A percentile compares a stretch with the other conserved stretches of the same genome.
Evolutionary conservation across 768 basidiomycete genomes (phyloP).

Genomic region (Mycena capillaripes): DNA sequence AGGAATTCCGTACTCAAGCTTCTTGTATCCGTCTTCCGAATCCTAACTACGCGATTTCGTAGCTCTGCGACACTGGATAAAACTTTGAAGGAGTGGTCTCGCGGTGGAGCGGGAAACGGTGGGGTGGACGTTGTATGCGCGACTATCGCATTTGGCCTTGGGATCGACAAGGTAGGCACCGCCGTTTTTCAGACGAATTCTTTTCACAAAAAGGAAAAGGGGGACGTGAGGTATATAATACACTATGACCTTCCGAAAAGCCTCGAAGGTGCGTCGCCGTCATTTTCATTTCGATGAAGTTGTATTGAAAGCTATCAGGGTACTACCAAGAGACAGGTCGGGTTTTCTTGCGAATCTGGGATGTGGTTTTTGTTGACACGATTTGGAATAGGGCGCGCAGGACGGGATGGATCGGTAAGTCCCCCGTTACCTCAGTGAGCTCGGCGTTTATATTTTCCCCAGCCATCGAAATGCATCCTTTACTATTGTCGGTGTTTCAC

Average conservation of each 20-base stretch:
- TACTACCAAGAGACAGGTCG: constrained; percentile 91
- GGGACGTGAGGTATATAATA: constrained; percentile 71
- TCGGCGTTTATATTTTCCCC: constrained; percentile 2
- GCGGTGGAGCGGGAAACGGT: constrained; percentile 63
- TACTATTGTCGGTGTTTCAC: constrained; percentile 76
- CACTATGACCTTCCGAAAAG: constrained; percentile 89
- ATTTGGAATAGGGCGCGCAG: constrained; percentile 72
- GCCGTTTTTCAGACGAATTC: background rate
- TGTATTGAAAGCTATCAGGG: constrained; percentile 55
- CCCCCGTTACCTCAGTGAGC: background rate
- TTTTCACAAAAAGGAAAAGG: constrained; percentile 4
- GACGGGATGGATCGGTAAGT: constrained; percentile 80
- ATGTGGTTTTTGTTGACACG: background rate
- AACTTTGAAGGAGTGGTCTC: constrained; percentile 72
- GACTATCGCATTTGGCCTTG: constrained; percentile 89
- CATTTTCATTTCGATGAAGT: background rate
- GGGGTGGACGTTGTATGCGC: constrained; percentile 79
- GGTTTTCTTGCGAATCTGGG: constrained; percentile 27
- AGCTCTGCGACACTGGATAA: constrained; percentile 68
- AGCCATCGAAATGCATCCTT: constrained; percentile 86
- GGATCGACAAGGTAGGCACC: constrained; percentile 77
- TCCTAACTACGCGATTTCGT: background rate
- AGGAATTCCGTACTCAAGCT: constrained; percentile 67
- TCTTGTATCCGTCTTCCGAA: background rate
- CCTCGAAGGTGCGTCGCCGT: constrained; percentile 72